These are phyloP conservation scores for Cryptococcus sp. DNA, from an alignment of 1,284 basidiomycete genomes.

Conservation along the genomic window DNA sequence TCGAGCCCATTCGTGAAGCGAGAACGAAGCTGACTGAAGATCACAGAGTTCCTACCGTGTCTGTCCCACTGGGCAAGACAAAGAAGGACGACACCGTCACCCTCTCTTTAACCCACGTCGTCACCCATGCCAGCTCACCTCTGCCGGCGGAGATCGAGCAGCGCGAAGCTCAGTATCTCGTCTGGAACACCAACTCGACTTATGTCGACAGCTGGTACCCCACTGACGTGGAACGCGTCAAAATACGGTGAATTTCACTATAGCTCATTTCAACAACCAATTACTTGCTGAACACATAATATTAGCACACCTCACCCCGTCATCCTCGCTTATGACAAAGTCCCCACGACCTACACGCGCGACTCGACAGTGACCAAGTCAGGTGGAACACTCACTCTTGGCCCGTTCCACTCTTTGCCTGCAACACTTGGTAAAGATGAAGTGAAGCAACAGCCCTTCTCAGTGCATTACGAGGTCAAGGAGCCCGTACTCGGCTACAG, in stretches of 20 bases:
- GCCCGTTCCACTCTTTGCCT: constrained; percentile 76
- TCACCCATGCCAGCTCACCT: constrained; percentile 72
- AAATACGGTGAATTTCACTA: constrained; percentile 67
- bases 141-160: constrained; percentile 74
- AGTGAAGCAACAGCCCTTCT: constrained; percentile 65
- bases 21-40: constrained; percentile 35
- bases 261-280: neutral
- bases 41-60: constrained; percentile 35
- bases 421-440: constrained; percentile 57
- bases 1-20: neutral
- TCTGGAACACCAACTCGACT: constrained; percentile 69
- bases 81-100: constrained; percentile 64
- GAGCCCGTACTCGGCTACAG: constrained; percentile 76
- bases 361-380: constrained; percentile 63
- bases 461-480: constrained; percentile 78
- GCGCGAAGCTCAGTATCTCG: constrained; percentile 74
- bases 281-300: no score
- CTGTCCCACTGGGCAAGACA: constrained; percentile 36
- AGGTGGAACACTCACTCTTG: constrained; percentile 79
- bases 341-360: constrained; percentile 44
- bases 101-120: constrained; percentile 71
- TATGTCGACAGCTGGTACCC: constrained; percentile 76
- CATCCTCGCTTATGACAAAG: constrained; percentile 67
- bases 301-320: constrained; percentile 66
- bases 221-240: constrained; percentile 78